Conservation (phyloP, 2,329 filamentous ascomycete species). For the Coniella lustricola region DNA sequence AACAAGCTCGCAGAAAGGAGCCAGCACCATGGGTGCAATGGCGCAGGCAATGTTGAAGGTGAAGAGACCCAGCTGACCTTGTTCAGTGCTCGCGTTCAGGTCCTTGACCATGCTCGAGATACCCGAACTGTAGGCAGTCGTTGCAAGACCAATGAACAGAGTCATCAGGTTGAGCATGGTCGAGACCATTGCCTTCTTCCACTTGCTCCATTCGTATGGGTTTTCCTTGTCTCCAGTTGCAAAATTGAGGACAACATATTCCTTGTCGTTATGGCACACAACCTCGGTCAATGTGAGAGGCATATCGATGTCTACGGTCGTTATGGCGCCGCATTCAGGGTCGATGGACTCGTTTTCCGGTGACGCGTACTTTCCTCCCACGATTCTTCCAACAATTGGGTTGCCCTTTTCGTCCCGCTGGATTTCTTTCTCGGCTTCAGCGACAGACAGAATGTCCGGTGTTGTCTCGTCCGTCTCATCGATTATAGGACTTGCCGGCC, state of each 20-base stretch:
- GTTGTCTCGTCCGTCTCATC: conserved; percentile 12
- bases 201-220: conserved; percentile 43
- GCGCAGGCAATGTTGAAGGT: conserved; percentile 43
- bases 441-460: conserved; percentile 11
- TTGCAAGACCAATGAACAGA: conserved; percentile 47
- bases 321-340: conserved; percentile 28
- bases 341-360: conserved; percentile 26
- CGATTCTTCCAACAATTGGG: conserved; percentile 26
- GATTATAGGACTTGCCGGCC: conserved; percentile 6
- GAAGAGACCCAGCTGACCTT: conserved; percentile 43
- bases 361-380: conserved; percentile 31
- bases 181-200: conserved; percentile 38
- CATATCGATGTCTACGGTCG: conserved; percentile 39
- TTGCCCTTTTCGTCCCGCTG: conserved; percentile 15
- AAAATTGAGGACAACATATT: conserved; percentile 40
- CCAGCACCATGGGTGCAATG: conserved; percentile 38
- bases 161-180: conserved; percentile 44
- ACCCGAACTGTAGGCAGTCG: conserved; percentile 44
- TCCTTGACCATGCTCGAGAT: conserved; percentile 39
- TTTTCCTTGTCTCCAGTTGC: conserved; percentile 39
- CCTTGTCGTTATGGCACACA: conserved; percentile 33
- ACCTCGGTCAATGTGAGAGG: conserved; percentile 39
- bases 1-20: conserved; percentile 43
- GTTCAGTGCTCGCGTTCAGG: conserved; percentile 31
- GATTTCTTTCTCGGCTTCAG: conserved; percentile 7